Percentiles rank a stretch among this genome's conserved stretches.
phyloP scores from a whole-genome alignment of 2,329 filamentous ascomycete genomes.

The Penicillium thymicola region DNA sequence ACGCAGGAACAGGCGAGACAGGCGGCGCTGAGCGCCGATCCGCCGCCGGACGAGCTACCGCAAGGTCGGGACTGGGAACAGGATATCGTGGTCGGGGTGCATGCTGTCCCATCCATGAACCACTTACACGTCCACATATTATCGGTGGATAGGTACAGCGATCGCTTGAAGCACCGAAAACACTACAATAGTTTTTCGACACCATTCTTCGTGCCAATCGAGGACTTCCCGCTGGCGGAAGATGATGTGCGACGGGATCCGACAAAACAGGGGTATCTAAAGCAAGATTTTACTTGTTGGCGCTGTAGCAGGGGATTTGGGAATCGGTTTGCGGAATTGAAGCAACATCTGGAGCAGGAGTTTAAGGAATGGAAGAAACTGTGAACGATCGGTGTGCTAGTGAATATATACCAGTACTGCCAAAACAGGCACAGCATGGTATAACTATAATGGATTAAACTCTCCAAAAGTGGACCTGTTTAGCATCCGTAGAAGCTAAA shows the following conservation, averaged over 20 bases:
- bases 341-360: conserved; percentile 71
- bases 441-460: neutral
- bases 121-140: conserved; percentile 89
- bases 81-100: conserved; percentile 75
- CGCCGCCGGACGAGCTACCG: conserved; percentile 55
- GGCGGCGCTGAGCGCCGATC: conserved; percentile 60
- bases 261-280: conserved; percentile 57
- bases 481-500: conserved; percentile 4
- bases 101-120: conserved; percentile 86
- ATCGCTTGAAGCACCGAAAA: conserved; percentile 70
- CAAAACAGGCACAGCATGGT: neutral
- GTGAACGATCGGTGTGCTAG: conserved; percentile 35
- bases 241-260: conserved; percentile 64
- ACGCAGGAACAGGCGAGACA: conserved; percentile 61
- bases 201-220: conserved; percentile 73
- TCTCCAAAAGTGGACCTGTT: conserved; percentile 6
- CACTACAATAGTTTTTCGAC: conserved; percentile 94
- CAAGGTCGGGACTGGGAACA: conserved; percentile 71
- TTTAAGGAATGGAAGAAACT: conserved; percentile 71
- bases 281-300: conserved; percentile 74
- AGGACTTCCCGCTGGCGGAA: conserved; percentile 70
- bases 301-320: conserved; percentile 72
- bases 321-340: conserved; percentile 69
- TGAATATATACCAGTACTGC: neutral
- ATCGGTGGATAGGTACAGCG: conserved; percentile 72